Conservation (phyloP, 2,329 filamentous ascomycete genomes). For the Parastagonospora avenae region DNA sequence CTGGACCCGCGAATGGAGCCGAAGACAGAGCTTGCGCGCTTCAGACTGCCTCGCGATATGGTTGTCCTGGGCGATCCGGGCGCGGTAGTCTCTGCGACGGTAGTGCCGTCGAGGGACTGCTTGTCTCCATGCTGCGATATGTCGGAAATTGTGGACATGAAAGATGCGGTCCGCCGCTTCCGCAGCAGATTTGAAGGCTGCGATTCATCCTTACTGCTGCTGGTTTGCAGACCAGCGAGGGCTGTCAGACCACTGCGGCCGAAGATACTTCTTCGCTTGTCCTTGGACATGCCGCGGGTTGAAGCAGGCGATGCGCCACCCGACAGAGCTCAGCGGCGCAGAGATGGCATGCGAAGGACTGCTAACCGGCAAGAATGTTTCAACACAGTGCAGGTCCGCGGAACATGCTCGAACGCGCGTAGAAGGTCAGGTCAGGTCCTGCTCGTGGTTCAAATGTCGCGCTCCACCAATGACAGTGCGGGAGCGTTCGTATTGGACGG, state of each 20-base stretch:
- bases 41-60: conserved; percentile 28
- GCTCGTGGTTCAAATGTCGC: conserved; percentile 2
- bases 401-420: neutral
- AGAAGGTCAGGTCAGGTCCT: neutral
- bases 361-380: neutral
- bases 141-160: conserved; percentile 41
- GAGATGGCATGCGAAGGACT: conserved; percentile 26
- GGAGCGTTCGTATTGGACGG: conserved; percentile 11
- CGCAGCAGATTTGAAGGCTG: conserved; percentile 44
- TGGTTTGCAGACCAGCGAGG: conserved; percentile 31
- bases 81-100: conserved; percentile 13
- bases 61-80: conserved; percentile 16
- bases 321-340: conserved; percentile 33
- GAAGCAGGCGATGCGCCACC: conserved; percentile 31
- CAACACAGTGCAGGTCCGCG: conserved; percentile 4
- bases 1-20: conserved; percentile 62
- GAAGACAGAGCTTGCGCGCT: conserved; percentile 57
- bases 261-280: conserved; percentile 47
- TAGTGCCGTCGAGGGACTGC: conserved; percentile 15
- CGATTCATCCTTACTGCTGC: conserved; percentile 38
- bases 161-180: conserved; percentile 45
- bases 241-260: conserved; percentile 38
- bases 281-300: conserved; percentile 41
- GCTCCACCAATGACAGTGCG: conserved; percentile 15
- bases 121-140: conserved; percentile 30